Percentiles rank a stretch among this genome's conserved stretches.
Evolutionary conservation across 2,329 filamentous ascomycete genomes (phyloP).

Genomic region (Teratosphaeriaceae sp.): DNA sequence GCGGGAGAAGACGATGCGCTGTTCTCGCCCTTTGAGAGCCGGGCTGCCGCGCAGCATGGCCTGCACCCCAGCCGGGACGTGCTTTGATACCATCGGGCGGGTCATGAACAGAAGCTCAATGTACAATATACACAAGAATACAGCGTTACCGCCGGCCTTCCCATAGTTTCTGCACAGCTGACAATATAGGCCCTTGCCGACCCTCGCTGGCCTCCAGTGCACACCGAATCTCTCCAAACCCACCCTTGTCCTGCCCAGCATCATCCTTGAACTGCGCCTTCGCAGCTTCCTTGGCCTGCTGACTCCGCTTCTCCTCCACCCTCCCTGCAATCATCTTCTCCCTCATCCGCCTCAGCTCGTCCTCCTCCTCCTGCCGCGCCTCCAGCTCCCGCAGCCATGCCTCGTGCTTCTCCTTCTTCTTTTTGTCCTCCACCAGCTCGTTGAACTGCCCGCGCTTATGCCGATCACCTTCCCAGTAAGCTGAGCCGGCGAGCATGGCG

Average conservation of each 20-base stretch:
- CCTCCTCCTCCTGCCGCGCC: conserved; percentile 79
- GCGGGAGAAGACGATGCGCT: too few species aligned
- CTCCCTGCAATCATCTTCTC: conserved; percentile 30
- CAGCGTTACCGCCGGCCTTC: conserved; percentile 5
- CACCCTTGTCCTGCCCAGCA: conserved; percentile 16
- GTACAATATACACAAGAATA: too few species aligned
- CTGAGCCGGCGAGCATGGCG: conserved; percentile 81
- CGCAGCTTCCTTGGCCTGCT: conserved; percentile 27
- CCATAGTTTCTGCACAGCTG: conserved; percentile 17
- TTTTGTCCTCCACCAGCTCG: conserved; percentile 64
- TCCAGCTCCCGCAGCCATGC: conserved; percentile 90
- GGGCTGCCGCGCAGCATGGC: too few species aligned
- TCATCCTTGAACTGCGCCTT: conserved; percentile 12
- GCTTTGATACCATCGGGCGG: too few species aligned
- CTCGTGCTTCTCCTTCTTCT: conserved; percentile 77
- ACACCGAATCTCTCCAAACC: conserved; percentile 18
- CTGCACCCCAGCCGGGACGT: too few species aligned
- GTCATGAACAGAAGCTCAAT: too few species aligned
- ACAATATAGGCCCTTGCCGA: conserved; percentile 14
- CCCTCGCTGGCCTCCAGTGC: conserved; percentile 19
- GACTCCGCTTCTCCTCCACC: conserved; percentile 20
- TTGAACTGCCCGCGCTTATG: conserved; percentile 76
- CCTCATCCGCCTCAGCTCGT: conserved; percentile 37
- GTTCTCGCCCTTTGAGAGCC: too few species aligned
- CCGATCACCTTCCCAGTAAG: conserved; percentile 81